Base-by-base conservation (phyloP, 2,329 filamentous ascomycete species). In the Aureobasidium musti region DNA sequence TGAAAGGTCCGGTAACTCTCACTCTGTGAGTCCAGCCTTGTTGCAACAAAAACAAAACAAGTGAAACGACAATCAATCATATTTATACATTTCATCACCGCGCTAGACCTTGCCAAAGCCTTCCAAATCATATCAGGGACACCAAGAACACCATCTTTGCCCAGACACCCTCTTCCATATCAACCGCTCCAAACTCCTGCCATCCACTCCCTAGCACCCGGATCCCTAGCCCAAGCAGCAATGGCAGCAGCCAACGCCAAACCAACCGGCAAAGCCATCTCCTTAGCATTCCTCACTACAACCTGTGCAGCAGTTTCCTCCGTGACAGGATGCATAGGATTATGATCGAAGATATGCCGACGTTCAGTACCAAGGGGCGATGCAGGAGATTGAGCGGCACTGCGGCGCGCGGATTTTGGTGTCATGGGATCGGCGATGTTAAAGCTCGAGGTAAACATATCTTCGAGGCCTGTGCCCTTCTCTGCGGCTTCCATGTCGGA, bases 381-480 rank as follows among this genome's bases (percentile, higher is more conserved):
- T 37, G 33, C 35, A 37, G 59, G n/a, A 37, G 57, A 49, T 23
- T n/a, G 23, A 33, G n/a, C 30, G 21, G 43, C 43, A 63, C 28
- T 37, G 30, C 57, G 57, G 14, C 35, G 43, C 7, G 33, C n/a
- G 21, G 43, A 50, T 21, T 35, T 50, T 21, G 59, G 59, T 14
- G 59, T 60, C 37, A 23, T 43, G 23, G 47, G 47, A 5, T 64
- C 68, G 28, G 61, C 65, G 19, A 69, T 56, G 19, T 52, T 64
- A 57, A 69, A 68, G 60, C 64, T 68, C 23, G 45, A 61, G 19
- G 50, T 64, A 43, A 69, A 69, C 59, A 69, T 67, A 39, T 69
- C 68, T 56, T 69, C 68, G 11, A 69, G 56, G 6, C 68, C 68
- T 23, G 68, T 69, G 5, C 68, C 68, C 8, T 47, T 65, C 8